phyloP scores from a whole-genome alignment of 306 rosid genomes.

The Fagus sylvatica region DNA sequence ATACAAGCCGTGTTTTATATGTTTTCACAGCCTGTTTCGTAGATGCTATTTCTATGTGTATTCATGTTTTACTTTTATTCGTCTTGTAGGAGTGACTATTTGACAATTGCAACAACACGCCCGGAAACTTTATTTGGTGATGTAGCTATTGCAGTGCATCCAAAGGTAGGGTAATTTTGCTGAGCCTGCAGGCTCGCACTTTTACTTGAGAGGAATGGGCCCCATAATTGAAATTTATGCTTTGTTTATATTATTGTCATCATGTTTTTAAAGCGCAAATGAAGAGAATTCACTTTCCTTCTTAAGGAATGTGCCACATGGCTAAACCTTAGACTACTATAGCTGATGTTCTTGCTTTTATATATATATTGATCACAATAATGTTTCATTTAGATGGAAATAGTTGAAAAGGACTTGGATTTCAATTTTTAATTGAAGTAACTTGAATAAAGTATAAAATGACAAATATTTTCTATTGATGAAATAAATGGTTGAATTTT shows the following conservation, averaged over 20 bases:
- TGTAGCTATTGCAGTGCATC: slow-evolving; percentile 93
- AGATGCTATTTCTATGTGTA: slow-evolving; percentile 13
- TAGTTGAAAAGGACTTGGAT: too few relatives aligned
- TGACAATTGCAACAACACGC: slow-evolving; percentile 94
- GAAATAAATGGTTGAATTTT: too few relatives aligned
- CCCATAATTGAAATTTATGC: not conserved
- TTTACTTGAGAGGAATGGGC: not conserved
- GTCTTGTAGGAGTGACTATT: slow-evolving; percentile 64
- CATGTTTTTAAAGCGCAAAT: not conserved
- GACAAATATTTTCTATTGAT: too few relatives aligned
- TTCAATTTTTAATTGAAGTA: too few relatives aligned
- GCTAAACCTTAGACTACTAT: too few relatives aligned
- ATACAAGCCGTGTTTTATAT: slow-evolving; percentile 18
- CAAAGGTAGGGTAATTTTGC: slow-evolving; percentile 57
- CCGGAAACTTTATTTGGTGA: slow-evolving; percentile 98
- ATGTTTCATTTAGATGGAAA: too few relatives aligned
- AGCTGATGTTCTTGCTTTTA: too few relatives aligned
- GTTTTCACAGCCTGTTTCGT: not conserved
- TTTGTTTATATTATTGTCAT: not conserved
- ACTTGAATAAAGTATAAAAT: too few relatives aligned
- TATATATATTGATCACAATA: too few relatives aligned
- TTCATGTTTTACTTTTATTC: slow-evolving; percentile 20
- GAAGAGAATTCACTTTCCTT: not conserved
- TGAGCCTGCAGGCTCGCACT: slow-evolving; percentile 6
- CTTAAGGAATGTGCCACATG: too few relatives aligned